Percentiles rank a stretch among this genome's conserved stretches.
Evolutionary conservation across 2,329 filamentous ascomycete species (phyloP).

Genomic region (Aureobasidium sp.): DNA sequence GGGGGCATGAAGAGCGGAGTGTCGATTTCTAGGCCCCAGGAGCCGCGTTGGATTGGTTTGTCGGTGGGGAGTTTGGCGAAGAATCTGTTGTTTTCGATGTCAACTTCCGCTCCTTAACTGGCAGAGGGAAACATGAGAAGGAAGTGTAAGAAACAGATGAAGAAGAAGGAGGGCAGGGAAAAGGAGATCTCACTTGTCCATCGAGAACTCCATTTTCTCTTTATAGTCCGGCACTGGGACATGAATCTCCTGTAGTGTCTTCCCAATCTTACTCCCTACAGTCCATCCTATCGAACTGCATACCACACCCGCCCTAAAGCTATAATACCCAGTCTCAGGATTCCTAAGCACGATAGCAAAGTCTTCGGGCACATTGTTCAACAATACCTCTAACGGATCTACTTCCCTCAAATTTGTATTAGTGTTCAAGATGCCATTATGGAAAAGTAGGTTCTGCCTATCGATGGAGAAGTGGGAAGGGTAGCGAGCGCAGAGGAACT

Average conservation of each 20-base stretch:
- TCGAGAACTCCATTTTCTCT: constrained; percentile 88
- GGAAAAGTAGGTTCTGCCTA: constrained; percentile 61
- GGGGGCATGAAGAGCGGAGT: constrained; percentile 77
- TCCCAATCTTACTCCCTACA: constrained; percentile 76
- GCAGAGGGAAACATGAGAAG: no score
- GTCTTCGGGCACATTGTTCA: constrained; percentile 86
- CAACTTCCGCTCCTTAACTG: background rate
- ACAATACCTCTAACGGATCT: constrained; percentile 73
- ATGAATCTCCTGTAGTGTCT: constrained; percentile 77
- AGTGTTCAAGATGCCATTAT: constrained; percentile 74
- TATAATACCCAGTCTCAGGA: constrained; percentile 75
- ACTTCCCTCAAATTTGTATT: constrained; percentile 66
- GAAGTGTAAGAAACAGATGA: no score
- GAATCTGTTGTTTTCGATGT: constrained; percentile 57
- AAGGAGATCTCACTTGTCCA: constrained; percentile 71
- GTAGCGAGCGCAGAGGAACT: constrained; percentile 83
- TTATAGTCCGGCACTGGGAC: constrained; percentile 82
- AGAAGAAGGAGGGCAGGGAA: background rate
- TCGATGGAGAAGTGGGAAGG: constrained; percentile 76
- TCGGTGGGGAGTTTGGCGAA: constrained; percentile 81
- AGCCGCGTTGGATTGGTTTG: constrained; percentile 83
- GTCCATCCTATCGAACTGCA: constrained; percentile 88
- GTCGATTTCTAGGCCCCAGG: constrained; percentile 84
- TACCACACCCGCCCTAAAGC: constrained; percentile 78
- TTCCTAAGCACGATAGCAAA: constrained; percentile 82